Evolutionary conservation across 2,329 filamentous ascomycete species (phyloP).

Genomic region (Nannizziopsis barbatae): DNA sequence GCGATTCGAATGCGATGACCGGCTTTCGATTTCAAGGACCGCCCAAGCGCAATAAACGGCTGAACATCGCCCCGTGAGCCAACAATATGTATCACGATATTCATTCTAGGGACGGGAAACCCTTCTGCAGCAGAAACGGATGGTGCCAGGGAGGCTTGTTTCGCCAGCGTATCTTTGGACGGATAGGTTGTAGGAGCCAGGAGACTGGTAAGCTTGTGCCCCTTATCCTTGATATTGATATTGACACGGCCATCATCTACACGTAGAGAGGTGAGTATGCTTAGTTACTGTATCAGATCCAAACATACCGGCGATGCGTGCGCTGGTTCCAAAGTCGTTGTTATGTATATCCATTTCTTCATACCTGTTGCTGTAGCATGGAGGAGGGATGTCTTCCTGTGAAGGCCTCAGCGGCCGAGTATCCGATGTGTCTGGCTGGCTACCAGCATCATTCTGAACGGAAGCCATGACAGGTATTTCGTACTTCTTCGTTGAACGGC

Average conservation of each 20-base stretch:
- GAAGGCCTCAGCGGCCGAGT: constrained; percentile 1
- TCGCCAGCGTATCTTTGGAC: constrained; percentile 36
- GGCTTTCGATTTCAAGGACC: constrained; percentile 52
- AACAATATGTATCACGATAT: constrained; percentile 64
- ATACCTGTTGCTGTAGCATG: constrained; percentile 36
- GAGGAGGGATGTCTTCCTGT: constrained; percentile 18
- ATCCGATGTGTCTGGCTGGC: background rate
- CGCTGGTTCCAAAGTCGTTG: constrained; percentile 52
- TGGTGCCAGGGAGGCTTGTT: constrained; percentile 40
- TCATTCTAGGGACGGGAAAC: constrained; percentile 48
- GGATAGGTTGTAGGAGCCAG: constrained; percentile 49
- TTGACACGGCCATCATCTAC: constrained; percentile 64
- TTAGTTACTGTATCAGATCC: no score
- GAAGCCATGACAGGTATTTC: background rate
- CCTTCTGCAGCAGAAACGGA: constrained; percentile 56
- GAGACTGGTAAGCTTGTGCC: constrained; percentile 53
- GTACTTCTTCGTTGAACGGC: no score
- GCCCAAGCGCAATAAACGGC: constrained; percentile 60
- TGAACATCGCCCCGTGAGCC: constrained; percentile 66
- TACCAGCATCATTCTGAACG: background rate
- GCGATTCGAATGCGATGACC: constrained; percentile 63
- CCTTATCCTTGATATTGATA: constrained; percentile 66
- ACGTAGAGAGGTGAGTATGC: background rate
- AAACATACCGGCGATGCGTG: constrained; percentile 44
- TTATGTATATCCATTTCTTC: constrained; percentile 52